Evolutionary conservation across 768 basidiomycete species (phyloP).

Genomic region (Amanita phalloides): DNA sequence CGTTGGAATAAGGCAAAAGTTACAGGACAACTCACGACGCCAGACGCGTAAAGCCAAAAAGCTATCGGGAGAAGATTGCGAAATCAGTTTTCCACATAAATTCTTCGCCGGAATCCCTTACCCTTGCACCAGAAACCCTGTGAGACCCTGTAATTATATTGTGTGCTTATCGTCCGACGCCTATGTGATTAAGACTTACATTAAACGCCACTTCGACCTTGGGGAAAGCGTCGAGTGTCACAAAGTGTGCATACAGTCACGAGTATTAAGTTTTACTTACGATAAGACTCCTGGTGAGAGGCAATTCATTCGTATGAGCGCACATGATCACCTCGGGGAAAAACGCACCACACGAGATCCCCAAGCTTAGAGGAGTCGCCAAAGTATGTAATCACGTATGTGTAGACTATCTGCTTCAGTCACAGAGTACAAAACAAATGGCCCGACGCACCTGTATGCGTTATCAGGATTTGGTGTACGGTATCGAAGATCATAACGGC

Average conservation of each 20-base stretch:
- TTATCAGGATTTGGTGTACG: slow-evolving; percentile 41
- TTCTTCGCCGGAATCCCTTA: slow-evolving; percentile 6
- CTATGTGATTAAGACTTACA: slow-evolving; percentile 14
- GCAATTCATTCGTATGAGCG: background rate
- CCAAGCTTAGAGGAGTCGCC: slow-evolving; percentile 16
- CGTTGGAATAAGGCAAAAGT: background rate
- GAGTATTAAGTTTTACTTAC: slow-evolving; percentile 12
- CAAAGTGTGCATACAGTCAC: background rate
- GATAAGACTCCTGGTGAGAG: slow-evolving; percentile 21
- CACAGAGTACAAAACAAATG: background rate
- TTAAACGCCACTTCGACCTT: slow-evolving; percentile 43
- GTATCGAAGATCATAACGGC: slow-evolving; percentile 40
- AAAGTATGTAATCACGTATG: slow-evolving; percentile 34
- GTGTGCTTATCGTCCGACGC: background rate
- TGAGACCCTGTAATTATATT: slow-evolving; percentile 22
- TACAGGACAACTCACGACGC: slow-evolving; percentile 12
- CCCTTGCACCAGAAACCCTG: slow-evolving; percentile 39
- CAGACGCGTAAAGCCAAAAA: slow-evolving; percentile 19
- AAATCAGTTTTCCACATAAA: background rate
- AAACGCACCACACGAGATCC: slow-evolving; percentile 31
- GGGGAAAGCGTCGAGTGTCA: background rate
- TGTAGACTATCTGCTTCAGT: slow-evolving; percentile 26
- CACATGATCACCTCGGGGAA: background rate
- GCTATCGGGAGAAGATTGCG: slow-evolving; percentile 7
- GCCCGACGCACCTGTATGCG: slow-evolving; percentile 29